These are phyloP conservation scores for Aspergillus funiculosus DNA, from an alignment of 495 filamentous ascomycete species.

Conservation along the genomic window DNA sequence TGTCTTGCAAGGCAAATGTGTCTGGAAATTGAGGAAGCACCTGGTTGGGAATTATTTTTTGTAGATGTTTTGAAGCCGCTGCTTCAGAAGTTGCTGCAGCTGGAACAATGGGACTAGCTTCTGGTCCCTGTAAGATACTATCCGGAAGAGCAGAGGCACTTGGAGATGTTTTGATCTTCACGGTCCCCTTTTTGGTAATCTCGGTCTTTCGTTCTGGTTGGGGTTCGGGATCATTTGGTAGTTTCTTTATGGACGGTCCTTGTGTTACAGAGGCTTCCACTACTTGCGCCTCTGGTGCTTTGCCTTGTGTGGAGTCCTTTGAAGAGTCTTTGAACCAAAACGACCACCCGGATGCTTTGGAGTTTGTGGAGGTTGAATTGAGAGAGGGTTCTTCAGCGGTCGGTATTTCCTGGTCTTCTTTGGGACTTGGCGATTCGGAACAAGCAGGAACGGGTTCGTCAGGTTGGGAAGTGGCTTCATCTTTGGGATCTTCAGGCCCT, in stretches of 20 bases:
- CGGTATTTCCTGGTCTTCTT: constrained; percentile 18
- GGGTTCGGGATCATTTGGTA: constrained; percentile 15
- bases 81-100: constrained; percentile 34
- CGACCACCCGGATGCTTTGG: constrained; percentile 68
- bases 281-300: constrained; percentile 41
- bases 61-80: constrained; percentile 40
- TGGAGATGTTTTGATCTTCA: constrained; percentile 43
- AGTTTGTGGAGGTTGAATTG: constrained; percentile 26
- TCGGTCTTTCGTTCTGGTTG: constrained; percentile 31
- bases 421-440: constrained; percentile 10
- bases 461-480: constrained; percentile 21
- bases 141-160: constrained; percentile 32
- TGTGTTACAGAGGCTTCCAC: constrained; percentile 67
- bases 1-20: constrained; percentile 62
- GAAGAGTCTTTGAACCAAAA: constrained; percentile 72
- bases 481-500: constrained; percentile 20
- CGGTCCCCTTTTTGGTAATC: constrained; percentile 41
- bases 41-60: constrained; percentile 52
- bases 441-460: constrained; percentile 21
- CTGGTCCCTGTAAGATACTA: constrained; percentile 34
- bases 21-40: constrained; percentile 62
- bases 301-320: constrained; percentile 33
- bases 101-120: constrained; percentile 24
- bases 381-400: constrained; percentile 14
- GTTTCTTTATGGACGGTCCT: constrained; percentile 13